Percentiles rank a stretch among this genome's conserved stretches.
Evolutionary conservation across 441 rosid species (phyloP).

Genomic region (Biscutella laevigata): DNA sequence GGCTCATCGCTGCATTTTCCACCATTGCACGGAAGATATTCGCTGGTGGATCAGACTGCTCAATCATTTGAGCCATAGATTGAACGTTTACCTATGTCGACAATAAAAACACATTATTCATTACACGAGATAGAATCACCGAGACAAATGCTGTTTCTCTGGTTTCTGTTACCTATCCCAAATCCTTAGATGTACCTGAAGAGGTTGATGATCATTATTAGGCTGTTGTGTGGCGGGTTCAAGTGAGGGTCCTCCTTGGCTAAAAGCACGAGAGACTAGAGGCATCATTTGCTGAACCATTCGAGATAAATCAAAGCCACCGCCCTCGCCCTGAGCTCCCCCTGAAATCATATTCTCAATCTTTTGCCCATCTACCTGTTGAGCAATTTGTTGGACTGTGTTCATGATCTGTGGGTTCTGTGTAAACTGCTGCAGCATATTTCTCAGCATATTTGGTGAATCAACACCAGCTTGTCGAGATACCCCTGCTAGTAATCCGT

Average conservation of each 20-base stretch:
- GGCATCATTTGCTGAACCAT: constrained; percentile 98
- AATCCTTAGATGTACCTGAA: constrained; percentile 37
- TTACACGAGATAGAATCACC: not conserved
- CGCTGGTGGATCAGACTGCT: constrained; percentile 38
- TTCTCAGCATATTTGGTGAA: constrained; percentile 71
- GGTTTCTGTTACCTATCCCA: not conserved
- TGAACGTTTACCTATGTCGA: constrained; percentile 38
- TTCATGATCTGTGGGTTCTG: constrained; percentile 81
- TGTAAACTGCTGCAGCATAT: constrained; percentile 77
- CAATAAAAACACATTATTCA: not conserved
- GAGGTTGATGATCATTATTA: constrained; percentile 22
- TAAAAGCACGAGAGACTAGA: constrained; percentile 75
- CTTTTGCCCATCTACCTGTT: constrained; percentile 71
- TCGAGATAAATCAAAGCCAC: constrained; percentile 67
- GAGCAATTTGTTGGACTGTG: constrained; percentile 80
- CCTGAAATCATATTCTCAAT: constrained; percentile 69
- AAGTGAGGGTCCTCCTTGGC: constrained; percentile 31
- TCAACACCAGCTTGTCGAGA: constrained; percentile 73
- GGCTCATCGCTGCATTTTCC: constrained; percentile 41
- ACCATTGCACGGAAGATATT: constrained; percentile 59
- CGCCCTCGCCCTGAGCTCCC: constrained; percentile 48
- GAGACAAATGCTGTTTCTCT: not conserved
- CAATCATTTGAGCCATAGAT: constrained; percentile 48
- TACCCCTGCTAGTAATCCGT: constrained; percentile 61
- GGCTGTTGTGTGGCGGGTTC: constrained; percentile 35